phyloP scores from a whole-genome alignment of 768 basidiomycete genomes.

The Mycena kentingensis region DNA sequence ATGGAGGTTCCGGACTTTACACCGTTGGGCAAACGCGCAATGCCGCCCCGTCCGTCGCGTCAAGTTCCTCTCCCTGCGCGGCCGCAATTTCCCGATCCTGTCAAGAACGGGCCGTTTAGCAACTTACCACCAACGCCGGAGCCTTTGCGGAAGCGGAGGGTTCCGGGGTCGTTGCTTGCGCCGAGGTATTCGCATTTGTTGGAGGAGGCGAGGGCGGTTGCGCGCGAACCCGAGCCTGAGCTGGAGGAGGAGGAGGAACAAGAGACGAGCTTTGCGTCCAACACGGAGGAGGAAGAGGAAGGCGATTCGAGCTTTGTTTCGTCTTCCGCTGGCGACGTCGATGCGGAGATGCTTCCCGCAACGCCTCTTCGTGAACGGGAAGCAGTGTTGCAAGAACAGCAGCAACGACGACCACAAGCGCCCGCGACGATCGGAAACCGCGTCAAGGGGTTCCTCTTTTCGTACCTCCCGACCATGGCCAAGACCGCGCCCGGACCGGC shows the following conservation, averaged over 20 bases:
- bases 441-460: constrained; percentile 59
- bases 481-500: constrained; percentile 34
- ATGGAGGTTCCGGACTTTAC: constrained; percentile 58
- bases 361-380: constrained; percentile 17
- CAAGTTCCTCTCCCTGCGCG: no score
- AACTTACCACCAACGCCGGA: constrained; percentile 29
- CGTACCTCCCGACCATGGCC: constrained; percentile 57
- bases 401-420: constrained; percentile 11
- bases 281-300: constrained; percentile 19
- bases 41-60: constrained; percentile 29
- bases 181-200: constrained; percentile 61
- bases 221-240: not conserved
- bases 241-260: not conserved
- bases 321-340: constrained; percentile 5
- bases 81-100: constrained; percentile 24
- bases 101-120: constrained; percentile 32
- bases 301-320: constrained; percentile 31
- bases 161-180: constrained; percentile 48
- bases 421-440: constrained; percentile 47
- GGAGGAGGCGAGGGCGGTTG: constrained; percentile 52
- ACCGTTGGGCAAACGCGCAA: constrained; percentile 42
- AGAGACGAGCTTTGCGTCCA: constrained; percentile 1
- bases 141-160: constrained; percentile 24
- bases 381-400: constrained; percentile 1
- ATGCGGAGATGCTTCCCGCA: constrained; percentile 20